Evolutionary conservation across 768 basidiomycete genomes (phyloP).

Genomic region (Rossbeevera mucosa): DNA sequence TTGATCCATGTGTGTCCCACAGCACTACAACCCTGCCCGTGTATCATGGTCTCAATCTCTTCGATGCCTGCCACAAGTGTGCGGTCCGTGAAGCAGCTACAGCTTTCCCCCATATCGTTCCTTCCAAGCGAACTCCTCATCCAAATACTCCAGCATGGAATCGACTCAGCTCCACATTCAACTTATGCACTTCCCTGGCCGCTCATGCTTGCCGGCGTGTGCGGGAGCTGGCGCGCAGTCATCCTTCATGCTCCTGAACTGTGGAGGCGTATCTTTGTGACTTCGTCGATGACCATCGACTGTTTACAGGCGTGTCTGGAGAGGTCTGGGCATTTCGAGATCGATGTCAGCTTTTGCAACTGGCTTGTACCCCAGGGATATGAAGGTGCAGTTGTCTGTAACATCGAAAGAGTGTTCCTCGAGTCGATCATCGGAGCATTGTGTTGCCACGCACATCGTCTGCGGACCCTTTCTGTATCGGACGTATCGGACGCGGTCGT

Average conservation of each 20-base stretch:
- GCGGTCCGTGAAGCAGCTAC: not conserved
- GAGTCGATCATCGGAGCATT: not conserved
- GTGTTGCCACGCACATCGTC: constrained; percentile 1
- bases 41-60: not conserved
- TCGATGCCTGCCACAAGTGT: not conserved
- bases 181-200: constrained; percentile 1
- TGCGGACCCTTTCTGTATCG: constrained; percentile 11
- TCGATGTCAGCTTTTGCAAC: constrained; percentile 11
- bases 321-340: constrained; percentile 8
- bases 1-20: no score
- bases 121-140: constrained; percentile 20
- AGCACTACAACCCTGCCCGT: no score
- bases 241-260: constrained; percentile 3
- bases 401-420: constrained; percentile 4
- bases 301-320: constrained; percentile 4
- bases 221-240: constrained; percentile 10
- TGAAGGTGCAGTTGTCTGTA: not conserved
- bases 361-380: constrained; percentile 1
- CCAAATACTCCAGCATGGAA: constrained; percentile 9
- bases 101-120: constrained; percentile 16
- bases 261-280: constrained; percentile 15
- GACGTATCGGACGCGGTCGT: constrained; percentile 12
- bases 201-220: constrained; percentile 7
- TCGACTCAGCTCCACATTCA: not conserved
- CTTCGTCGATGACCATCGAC: constrained; percentile 6